Percentiles rank a stretch among this genome's conserved stretches.
phyloP scores from a whole-genome alignment of 106 monocot genomes.

The Apostasia shenzhenica region DNA sequence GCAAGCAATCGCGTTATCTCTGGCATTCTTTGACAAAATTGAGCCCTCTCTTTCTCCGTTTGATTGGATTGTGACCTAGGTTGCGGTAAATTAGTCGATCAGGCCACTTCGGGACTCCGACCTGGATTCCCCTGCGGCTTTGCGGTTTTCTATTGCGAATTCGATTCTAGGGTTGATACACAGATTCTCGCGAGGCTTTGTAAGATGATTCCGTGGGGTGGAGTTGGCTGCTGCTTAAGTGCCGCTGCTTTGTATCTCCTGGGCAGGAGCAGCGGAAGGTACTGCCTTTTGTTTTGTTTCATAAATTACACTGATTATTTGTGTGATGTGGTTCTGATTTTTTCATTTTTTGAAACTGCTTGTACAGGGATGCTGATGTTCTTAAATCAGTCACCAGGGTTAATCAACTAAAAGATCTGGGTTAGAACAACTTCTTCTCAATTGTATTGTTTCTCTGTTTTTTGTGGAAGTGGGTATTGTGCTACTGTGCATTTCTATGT shows the following conservation, averaged over 20 bases:
- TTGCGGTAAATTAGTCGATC: too few relatives aligned
- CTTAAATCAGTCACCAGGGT: conserved; percentile 70
- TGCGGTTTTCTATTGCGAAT: too few relatives aligned
- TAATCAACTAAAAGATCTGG: conserved; percentile 74
- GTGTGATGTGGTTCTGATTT: not conserved
- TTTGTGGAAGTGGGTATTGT: not conserved
- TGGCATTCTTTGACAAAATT: too few relatives aligned
- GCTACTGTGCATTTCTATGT: too few relatives aligned
- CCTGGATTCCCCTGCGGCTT: too few relatives aligned
- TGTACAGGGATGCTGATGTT: conserved; percentile 68
- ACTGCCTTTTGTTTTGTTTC: not conserved
- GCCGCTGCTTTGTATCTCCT: conserved; percentile 83
- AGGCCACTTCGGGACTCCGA: too few relatives aligned
- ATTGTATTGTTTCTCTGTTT: not conserved
- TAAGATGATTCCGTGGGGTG: conserved; percentile 81
- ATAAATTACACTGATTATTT: too few relatives aligned
- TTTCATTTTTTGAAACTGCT: not conserved
- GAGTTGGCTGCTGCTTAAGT: conserved; percentile 78
- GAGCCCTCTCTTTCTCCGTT: too few relatives aligned
- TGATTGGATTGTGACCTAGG: too few relatives aligned
- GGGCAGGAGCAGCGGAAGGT: conserved; percentile 86
- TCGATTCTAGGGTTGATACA: conserved; percentile 4
- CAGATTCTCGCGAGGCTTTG: too few relatives aligned
- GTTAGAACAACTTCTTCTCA: conserved; percentile 19
- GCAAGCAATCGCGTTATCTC: too few relatives aligned